Conservation (phyloP, 495 filamentous ascomycete species). For the Trichocladium antarcticum region DNA sequence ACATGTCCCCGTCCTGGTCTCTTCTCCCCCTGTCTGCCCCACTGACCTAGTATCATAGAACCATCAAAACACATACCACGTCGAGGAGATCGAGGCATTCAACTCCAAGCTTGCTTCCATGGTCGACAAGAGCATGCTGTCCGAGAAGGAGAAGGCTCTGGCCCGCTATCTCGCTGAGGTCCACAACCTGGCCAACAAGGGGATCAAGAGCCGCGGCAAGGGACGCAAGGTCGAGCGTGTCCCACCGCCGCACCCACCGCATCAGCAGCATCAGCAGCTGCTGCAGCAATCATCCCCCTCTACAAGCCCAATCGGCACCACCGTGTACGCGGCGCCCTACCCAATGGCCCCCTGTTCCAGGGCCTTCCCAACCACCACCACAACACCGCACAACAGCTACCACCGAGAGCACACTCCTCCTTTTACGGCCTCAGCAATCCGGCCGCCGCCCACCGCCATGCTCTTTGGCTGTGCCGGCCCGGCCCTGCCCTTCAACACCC, state of each 20-base stretch:
- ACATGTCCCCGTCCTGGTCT: too few relatives aligned
- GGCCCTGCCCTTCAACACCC: too few relatives aligned
- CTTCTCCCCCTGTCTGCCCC: too few relatives aligned
- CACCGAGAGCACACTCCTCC: too few relatives aligned
- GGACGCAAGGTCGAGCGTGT: conserved; percentile 46
- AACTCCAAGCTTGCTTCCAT: conserved; percentile 63
- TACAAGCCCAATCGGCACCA: neutral
- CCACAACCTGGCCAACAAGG: conserved; percentile 96
- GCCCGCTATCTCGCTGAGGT: conserved; percentile 77
- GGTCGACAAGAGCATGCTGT: conserved; percentile 49
- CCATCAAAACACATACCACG: conserved; percentile 91
- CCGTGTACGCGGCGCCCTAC: conserved; percentile 8
- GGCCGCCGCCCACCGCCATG: too few relatives aligned
- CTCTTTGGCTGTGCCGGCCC: too few relatives aligned
- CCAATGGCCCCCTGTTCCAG: conserved; percentile 10
- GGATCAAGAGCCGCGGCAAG: conserved; percentile 91
- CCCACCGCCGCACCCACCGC: neutral
- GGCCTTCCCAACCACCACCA: conserved; percentile 17
- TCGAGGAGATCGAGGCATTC: conserved; percentile 53
- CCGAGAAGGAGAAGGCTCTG: conserved; percentile 59
- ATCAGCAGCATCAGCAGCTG: neutral
- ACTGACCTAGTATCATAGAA: too few relatives aligned
- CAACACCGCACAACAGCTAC: too few relatives aligned
- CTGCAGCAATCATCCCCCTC: neutral
- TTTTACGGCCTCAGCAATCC: too few relatives aligned